Evolutionary conservation across 805 yeast species (phyloP), one percentile per base, ranked within the genome.

Genomic region (Candida ponderosae): DNA sequence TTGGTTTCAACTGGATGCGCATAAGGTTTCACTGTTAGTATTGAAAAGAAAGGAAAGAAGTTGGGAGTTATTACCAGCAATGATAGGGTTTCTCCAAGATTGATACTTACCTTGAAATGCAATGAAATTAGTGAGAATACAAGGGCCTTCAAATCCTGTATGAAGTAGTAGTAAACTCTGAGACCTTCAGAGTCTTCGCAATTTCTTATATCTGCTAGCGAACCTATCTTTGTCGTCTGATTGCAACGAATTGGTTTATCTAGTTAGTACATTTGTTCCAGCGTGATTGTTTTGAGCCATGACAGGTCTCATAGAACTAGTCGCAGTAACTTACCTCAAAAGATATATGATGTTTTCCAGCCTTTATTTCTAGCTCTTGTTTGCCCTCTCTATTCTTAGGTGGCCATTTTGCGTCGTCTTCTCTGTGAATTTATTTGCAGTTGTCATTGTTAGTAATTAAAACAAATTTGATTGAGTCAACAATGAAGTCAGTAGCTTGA

Each of bases 131-230:
- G 41, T 2, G 74, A 65, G 39, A 66, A 68, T 1, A 68, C 46
- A 18, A 68, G 39, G 3, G 70, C 68, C 42, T 65, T 67, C 23
- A 68, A 38, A 47, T 68, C 70, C 37, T 66, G 70, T 1, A 63
- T 54, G 31, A 68, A 51, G 37, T 61, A 70, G 40, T 68, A 66
- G 37, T 65, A 69, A 5, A 59, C 66, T 35, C 69, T 46, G 18
- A 69, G 40, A 1, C 74, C 73, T 32, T 65, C 71, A 1, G 70
- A 65, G 38, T 68, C 72, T 1, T 60, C 61, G 26, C 65, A 53
- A 14, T 49, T 42, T 36, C 56, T 63, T 16, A 65, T 65, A 30
- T 68, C 72, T 9, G 47, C 48, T 27, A 63, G 40, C 1, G 71
- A 65, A 2, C 68, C 67, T 13, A 69, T 34, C 36, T 63, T 65